Base-by-base conservation (phyloP, 2,329 filamentous ascomycete species). In the Zymoseptoria crescenta region DNA sequence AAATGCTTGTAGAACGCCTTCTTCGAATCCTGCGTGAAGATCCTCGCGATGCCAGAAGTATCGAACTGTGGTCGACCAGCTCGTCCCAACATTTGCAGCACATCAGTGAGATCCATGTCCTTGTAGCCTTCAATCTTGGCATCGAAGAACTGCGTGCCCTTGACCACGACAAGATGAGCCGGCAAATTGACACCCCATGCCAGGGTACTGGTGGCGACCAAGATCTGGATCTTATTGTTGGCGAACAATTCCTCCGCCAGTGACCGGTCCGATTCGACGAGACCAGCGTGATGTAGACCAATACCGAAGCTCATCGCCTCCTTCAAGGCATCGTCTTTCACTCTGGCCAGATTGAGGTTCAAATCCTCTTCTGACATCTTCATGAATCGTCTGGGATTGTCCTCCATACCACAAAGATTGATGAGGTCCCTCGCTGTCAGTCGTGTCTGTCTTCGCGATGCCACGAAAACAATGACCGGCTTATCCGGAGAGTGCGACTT, bases 1-100 rank as follows among this genome's bases (percentile, higher is more conserved):
- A 99, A 99, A 76, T 99, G 94, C 78, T 99, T 99, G 77, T 99
- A 99, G 74, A 99, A 99, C 60, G 95, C 91, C 76, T 99, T 99
- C 80, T 97, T 99, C 2, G 93, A 80, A 69, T 97, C 92, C 69
- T 99, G 92, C 0, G 94, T 99, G 71, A 99, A 96, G 71, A 99
- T 99, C 29, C 93, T 87, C 8, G 94, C 95, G 59, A 99, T 95
- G 65, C 95, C 94, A 0, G 92, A 96, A 56, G 87, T 89, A 74
- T 99, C 94, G 72, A 99, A 99, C 71, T 99, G 94, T 3, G 94
- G 94, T 63, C 94, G 88, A 16, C 94, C 94, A 10, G 94, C 94
- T 75, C 94, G 87, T 67, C 94, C 94, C 28, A 99, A 80, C 94
- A 99, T 99, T 75, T 99, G 94, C 62, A 99, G 78, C 30, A 99